phyloP scores from a whole-genome alignment of 352 stramenopile genomes.

The Plasmopara viticola region DNA sequence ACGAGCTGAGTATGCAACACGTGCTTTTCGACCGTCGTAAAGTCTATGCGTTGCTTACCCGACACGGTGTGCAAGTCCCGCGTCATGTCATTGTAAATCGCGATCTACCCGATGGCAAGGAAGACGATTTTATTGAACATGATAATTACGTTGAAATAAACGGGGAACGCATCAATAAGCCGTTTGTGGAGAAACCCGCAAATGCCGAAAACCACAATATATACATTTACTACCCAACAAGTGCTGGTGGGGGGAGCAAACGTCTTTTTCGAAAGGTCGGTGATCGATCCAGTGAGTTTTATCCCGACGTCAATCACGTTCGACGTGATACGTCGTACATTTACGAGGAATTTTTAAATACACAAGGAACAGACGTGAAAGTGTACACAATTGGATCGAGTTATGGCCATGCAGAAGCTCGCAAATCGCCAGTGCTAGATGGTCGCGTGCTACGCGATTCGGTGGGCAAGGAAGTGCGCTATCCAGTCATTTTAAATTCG shows the following conservation, averaged over 20 bases:
- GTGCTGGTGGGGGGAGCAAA: slow-evolving; percentile 96
- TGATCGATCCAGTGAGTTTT: slow-evolving; percentile 93
- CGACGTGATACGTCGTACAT: slow-evolving; percentile 94
- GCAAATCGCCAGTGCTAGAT: slow-evolving; percentile 98
- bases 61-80: slow-evolving; percentile 94
- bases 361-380: slow-evolving; percentile 99
- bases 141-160: slow-evolving; percentile 90
- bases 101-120: slow-evolving; percentile 72
- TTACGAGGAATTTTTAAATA: slow-evolving; percentile 99
- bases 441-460: slow-evolving; percentile 90
- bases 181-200: slow-evolving; percentile 99
- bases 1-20: slow-evolving; percentile 97
- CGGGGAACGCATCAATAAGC: slow-evolving; percentile 96
- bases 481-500: slow-evolving; percentile 98
- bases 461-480: slow-evolving; percentile 97
- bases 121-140: slow-evolving; percentile 65
- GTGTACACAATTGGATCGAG: slow-evolving; percentile 98
- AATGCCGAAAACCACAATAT: slow-evolving; percentile 99
- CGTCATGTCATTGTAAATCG: slow-evolving; percentile 92
- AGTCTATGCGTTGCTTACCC: slow-evolving; percentile 95
- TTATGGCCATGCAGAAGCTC: slow-evolving; percentile 98
- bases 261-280: slow-evolving; percentile 98
- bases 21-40: slow-evolving; percentile 93
- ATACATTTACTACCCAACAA: slow-evolving; percentile 99
- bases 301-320: slow-evolving; percentile 95